These are phyloP conservation scores for Mycocentrospora acerina DNA, from an alignment of 2,329 filamentous ascomycete species.

Conservation along the genomic window DNA sequence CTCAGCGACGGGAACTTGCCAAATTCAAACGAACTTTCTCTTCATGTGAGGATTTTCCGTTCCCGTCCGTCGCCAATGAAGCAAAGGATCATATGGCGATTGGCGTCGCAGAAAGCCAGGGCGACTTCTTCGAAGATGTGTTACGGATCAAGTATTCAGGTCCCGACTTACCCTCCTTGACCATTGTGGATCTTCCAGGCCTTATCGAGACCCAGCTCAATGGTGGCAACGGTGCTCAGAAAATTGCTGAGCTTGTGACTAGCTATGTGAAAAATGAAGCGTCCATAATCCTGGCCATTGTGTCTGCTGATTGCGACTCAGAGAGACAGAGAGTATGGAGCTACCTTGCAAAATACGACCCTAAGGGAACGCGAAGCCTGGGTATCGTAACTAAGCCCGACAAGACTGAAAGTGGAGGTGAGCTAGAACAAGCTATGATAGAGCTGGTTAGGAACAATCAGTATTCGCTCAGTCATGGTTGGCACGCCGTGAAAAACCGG, in stretches of 20 bases:
- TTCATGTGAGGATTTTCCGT: constrained; percentile 31
- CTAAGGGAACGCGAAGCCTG: background rate
- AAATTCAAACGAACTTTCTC: constrained; percentile 21
- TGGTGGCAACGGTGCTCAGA: constrained; percentile 45
- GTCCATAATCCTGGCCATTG: constrained; percentile 51
- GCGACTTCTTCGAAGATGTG: constrained; percentile 26
- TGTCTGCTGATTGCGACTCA: constrained; percentile 46
- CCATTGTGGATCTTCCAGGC: constrained; percentile 59
- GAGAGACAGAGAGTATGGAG: constrained; percentile 44
- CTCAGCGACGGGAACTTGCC: constrained; percentile 13
- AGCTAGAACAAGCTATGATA: constrained; percentile 22
- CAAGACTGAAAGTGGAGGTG: constrained; percentile 22
- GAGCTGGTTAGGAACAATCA: constrained; percentile 37
- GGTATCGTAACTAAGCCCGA: constrained; percentile 44
- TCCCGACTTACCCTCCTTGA: constrained; percentile 47
- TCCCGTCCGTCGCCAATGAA: constrained; percentile 51
- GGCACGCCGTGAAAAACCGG: constrained; percentile 44
- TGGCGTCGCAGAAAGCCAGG: background rate
- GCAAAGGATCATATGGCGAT: constrained; percentile 53
- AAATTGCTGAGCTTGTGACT: constrained; percentile 50
- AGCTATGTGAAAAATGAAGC: constrained; percentile 45
- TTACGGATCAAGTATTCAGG: constrained; percentile 34
- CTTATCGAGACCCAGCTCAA: constrained; percentile 55
- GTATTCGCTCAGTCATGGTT: constrained; percentile 34
- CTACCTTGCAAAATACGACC: constrained; percentile 5